phyloP scores from a whole-genome alignment of 2,329 filamentous ascomycete species.

The Gnomoniopsis sp. region DNA sequence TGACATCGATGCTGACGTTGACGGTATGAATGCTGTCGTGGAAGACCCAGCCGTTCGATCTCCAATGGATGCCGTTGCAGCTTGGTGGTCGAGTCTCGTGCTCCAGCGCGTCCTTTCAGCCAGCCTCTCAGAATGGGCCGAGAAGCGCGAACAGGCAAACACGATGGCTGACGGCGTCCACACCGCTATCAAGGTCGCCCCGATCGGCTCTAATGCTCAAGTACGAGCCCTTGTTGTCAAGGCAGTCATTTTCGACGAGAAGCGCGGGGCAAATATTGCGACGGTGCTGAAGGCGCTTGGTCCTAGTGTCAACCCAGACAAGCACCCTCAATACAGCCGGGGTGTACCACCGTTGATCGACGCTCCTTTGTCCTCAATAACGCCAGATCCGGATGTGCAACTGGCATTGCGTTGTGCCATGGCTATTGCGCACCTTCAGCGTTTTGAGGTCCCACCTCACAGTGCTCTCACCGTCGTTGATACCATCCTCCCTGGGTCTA shows the following conservation, averaged over 20 bases:
- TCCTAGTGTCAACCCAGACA: conserved; percentile 33
- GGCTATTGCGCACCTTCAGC: conserved; percentile 56
- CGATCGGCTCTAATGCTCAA: conserved; percentile 71
- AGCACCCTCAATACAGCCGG: conserved; percentile 27
- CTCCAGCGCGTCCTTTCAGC: conserved; percentile 67
- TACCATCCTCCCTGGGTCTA: conserved; percentile 41
- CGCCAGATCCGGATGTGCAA: conserved; percentile 48
- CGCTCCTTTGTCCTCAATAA: conserved; percentile 36
- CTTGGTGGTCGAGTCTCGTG: conserved; percentile 80
- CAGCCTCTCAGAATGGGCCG: conserved; percentile 55
- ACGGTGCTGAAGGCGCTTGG: conserved; percentile 51
- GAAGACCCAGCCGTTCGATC: conserved; percentile 82
- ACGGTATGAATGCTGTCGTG: conserved; percentile 77
- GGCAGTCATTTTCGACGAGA: conserved; percentile 52
- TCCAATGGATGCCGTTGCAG: conserved; percentile 83
- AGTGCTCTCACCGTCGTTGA: conserved; percentile 47
- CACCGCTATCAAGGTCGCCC: conserved; percentile 70
- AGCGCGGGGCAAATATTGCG: conserved; percentile 54
- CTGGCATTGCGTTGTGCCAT: conserved; percentile 59
- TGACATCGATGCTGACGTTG: conserved; percentile 59
- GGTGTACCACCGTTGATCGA: conserved; percentile 42
- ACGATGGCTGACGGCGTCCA: conserved; percentile 51
- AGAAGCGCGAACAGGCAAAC: conserved; percentile 35
- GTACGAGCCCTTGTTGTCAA: conserved; percentile 57
- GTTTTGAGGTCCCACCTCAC: conserved; percentile 37